Base-by-base conservation (phyloP, 352 stramenopile species). In the Globisporangium megalacanthum region DNA sequence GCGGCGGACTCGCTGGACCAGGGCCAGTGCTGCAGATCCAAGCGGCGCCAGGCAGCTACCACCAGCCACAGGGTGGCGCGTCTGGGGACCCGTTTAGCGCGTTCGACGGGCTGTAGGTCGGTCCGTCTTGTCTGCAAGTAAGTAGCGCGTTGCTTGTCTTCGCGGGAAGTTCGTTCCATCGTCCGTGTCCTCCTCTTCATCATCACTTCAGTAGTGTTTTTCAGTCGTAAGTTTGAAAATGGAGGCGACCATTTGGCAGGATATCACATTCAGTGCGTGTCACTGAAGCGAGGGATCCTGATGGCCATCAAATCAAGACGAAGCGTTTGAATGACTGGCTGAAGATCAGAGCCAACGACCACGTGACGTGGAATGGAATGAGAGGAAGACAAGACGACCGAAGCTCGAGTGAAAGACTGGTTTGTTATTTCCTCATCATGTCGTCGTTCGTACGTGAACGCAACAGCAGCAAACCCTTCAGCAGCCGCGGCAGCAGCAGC, bases 21-120 rank as follows among this genome's bases (percentile, higher is more conserved):
- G 72, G 79, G 0, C 72, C 80, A 50, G 75, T 86, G 65, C 68
- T 92, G 37, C 82, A 92, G 62, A 82, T 92, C 44, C 82, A 92
- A 65, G 76, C 77, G 3, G 55, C 57, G 35, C 35, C 35, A 39
- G 35, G 35, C 31, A 60, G 70, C 13, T 86, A 78, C 58, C 79
- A 82, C 35, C 75, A 83, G 55, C 45, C 52, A 6, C 48, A 52
- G 13, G 68, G 75, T 14, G 61, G 31, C 46, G 62, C 69, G 47
- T 44, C 65, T 46, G 41, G 48, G 29, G 83, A 94, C 61, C 80
- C 77, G 59, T 94, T 91, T 72, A 90, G 80, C 49, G 82, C 84
- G 19, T 94, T 94, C 53, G 74, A 89, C 52, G 79, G 76, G 17
- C 64, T 94, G 61, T 94, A 76, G 54, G 52, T 49, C 41, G 35